phyloP scores from a whole-genome alignment of 2,329 filamentous ascomycete genomes.

The Aureobasidium leucospermi region DNA sequence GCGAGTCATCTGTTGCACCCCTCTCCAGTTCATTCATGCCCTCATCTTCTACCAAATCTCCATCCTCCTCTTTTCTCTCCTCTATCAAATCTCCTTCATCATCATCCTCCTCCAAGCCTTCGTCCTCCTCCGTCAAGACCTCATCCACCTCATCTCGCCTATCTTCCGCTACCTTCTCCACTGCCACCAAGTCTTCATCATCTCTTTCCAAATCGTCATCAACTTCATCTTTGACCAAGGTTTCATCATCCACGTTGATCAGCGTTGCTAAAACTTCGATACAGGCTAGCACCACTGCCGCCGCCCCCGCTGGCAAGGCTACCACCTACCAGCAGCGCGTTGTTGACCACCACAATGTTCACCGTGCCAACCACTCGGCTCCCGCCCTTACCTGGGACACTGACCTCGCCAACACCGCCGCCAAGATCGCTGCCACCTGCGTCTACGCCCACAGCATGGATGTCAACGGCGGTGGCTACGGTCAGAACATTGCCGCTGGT shows the following conservation, averaged over 20 bases:
- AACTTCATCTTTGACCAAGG: neutral
- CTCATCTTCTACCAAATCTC: neutral
- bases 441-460: slow-evolving; percentile 67
- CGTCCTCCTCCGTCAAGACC: neutral
- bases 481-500: slow-evolving; percentile 84
- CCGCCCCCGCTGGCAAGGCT: slow-evolving; percentile 11
- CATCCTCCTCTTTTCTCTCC: neutral
- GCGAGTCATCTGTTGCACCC: neutral
- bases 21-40: neutral
- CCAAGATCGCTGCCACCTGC: slow-evolving; percentile 57
- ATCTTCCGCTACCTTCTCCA: neutral
- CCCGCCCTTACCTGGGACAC: slow-evolving; percentile 58
- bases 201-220: neutral
- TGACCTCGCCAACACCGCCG: slow-evolving; percentile 57
- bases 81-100: neutral
- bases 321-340: slow-evolving; percentile 34
- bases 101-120: neutral
- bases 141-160: neutral
- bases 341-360: slow-evolving; percentile 74
- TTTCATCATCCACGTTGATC: slow-evolving; percentile 12
- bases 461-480: slow-evolving; percentile 59
- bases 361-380: slow-evolving; percentile 75
- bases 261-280: neutral
- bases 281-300: slow-evolving; percentile 1
- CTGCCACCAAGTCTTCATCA: neutral